A percentile compares a stretch with the other conserved stretches of the same genome.
phyloP scores from a whole-genome alignment of 2,329 filamentous ascomycete genomes.

The Keithomyces neogunnii region DNA sequence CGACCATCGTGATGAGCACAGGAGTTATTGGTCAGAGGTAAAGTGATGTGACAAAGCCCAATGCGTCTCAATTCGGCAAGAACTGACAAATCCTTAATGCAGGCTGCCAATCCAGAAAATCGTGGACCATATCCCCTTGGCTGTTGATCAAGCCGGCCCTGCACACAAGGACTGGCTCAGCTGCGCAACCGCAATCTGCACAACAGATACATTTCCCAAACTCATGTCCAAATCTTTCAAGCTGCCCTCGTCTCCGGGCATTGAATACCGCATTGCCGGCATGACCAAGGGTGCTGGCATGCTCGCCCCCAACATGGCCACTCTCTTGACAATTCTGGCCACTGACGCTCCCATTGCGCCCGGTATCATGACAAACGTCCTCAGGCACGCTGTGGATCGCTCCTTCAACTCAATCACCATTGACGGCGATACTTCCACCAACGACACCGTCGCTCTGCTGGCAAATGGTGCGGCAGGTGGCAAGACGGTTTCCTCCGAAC shows the following conservation, averaged over 20 bases:
- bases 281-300: conserved; percentile 98
- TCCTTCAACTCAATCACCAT: conserved; percentile 97
- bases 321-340: conserved; percentile 81
- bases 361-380: conserved; percentile 56
- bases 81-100: conserved; percentile 8
- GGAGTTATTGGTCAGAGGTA: conserved; percentile 92
- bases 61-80: background rate
- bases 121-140: conserved; percentile 68
- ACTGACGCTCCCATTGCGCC: conserved; percentile 80
- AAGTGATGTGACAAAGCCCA: conserved; percentile 8
- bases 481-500: conserved; percentile 45
- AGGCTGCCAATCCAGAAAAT: conserved; percentile 90
- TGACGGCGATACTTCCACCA: conserved; percentile 94
- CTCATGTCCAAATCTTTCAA: conserved; percentile 77
- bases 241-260: conserved; percentile 68
- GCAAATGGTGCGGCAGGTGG: conserved; percentile 90
- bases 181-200: conserved; percentile 88
- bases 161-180: conserved; percentile 81
- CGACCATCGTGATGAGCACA: conserved; percentile 95
- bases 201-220: conserved; percentile 97
- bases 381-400: conserved; percentile 66
- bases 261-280: conserved; percentile 78
- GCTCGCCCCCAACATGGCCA: conserved; percentile 99
- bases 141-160: conserved; percentile 60
- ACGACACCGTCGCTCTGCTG: conserved; percentile 91